Evolutionary conservation across 148 eudicot genomes (phyloP).

Genomic region (Euryodendron excelsum): DNA sequence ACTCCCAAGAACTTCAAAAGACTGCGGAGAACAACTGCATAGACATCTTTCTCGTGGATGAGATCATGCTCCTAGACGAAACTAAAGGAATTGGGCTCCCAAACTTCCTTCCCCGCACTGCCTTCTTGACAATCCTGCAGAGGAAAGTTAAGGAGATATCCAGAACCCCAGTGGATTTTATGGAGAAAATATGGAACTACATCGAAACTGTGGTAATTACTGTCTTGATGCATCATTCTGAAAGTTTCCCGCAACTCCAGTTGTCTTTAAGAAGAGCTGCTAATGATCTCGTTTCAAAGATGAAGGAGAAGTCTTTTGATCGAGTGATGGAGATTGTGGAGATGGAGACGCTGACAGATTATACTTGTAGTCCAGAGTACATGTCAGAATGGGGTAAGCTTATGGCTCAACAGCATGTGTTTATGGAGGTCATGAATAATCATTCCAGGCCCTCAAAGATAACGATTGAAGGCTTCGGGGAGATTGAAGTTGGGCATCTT

Average conservation of each 20-base stretch:
- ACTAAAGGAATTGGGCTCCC: too few relatives aligned
- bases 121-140: conserved; percentile 30
- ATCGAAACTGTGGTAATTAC: conserved; percentile 28
- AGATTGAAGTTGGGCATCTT: conserved; percentile 31
- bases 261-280: too few relatives aligned
- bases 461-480: too few relatives aligned
- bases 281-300: too few relatives aligned
- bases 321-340: too few relatives aligned
- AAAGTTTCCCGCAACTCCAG: too few relatives aligned
- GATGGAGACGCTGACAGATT: too few relatives aligned
- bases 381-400: conserved; percentile 21
- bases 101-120: conserved; percentile 41
- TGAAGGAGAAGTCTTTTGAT: too few relatives aligned
- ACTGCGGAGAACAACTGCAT: too few relatives aligned
- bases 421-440: conserved; percentile 12
- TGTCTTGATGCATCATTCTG: conserved; percentile 35
- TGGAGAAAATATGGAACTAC: conserved; percentile 37
- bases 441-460: conserved; percentile 20
- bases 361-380: conserved; percentile 49
- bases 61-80: too few relatives aligned
- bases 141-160: conserved; percentile 29
- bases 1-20: conserved; percentile 15
- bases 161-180: conserved; percentile 28
- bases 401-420: too few relatives aligned
- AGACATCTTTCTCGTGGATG: too few relatives aligned